Evolutionary conservation across 805 yeast genomes (phyloP).

Genomic region (Lachancea quebecensis): DNA sequence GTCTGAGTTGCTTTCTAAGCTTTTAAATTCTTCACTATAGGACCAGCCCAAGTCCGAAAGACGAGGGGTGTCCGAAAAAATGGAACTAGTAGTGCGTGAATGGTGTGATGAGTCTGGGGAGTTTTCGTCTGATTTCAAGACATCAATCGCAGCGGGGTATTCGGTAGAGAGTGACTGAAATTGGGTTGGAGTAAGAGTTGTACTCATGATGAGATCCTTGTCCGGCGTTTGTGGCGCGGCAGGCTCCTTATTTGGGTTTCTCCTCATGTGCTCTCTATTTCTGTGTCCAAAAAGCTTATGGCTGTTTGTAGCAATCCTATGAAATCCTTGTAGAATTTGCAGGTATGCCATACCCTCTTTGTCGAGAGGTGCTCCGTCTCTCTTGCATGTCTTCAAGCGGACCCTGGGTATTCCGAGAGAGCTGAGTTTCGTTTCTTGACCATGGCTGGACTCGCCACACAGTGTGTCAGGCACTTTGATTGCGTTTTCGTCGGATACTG

Average conservation of each 20-base stretch:
- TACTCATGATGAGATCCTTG: not conserved
- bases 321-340: conserved; percentile 17
- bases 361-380: conserved; percentile 1
- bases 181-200: conserved; percentile 12
- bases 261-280: not conserved
- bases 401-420: not conserved
- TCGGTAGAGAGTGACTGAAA: not conserved
- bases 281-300: conserved; percentile 1
- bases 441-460: too few species aligned
- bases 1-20: conserved; percentile 10
- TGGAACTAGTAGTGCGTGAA: conserved; percentile 22
- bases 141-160: conserved; percentile 1
- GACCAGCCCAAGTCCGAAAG: conserved; percentile 18
- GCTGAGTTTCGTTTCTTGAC: not conserved
- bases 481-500: not conserved
- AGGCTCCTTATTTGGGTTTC: not conserved
- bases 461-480: not conserved
- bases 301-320: conserved; percentile 11
- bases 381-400: not conserved
- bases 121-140: not conserved
- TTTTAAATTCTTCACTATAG: conserved; percentile 14
- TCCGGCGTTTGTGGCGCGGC: conserved; percentile 1
- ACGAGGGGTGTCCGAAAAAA: conserved; percentile 24
- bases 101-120: conserved; percentile 15
- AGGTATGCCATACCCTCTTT: conserved; percentile 13